These are phyloP conservation scores for Avicennia marina DNA, from an alignment of 257 asterid species.

Conservation along the genomic window DNA sequence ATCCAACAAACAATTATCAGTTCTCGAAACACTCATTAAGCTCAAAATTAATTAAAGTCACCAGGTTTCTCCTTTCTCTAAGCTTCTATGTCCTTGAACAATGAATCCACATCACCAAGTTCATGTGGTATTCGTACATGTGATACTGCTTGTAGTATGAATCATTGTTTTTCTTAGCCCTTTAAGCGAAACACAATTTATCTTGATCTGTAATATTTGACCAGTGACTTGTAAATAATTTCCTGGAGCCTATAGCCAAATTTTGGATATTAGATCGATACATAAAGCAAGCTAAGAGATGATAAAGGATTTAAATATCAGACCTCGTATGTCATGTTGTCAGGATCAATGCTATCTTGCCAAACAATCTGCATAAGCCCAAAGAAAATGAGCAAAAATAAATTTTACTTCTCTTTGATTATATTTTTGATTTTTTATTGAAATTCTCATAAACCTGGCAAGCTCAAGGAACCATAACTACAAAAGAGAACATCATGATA, in stretches of 20 bases:
- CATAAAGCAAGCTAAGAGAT: background rate
- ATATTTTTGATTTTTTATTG: background rate
- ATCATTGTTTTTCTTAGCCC: background rate
- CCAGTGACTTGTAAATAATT: background rate
- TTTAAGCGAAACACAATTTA: background rate
- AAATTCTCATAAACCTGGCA: conserved; percentile 15
- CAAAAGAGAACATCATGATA: conserved; percentile 18
- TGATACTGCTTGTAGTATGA: background rate
- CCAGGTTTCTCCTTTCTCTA: no score
- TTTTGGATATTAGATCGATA: background rate
- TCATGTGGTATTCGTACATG: background rate
- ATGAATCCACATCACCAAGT: no score
- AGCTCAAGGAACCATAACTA: conserved; percentile 2
- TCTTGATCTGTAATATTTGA: background rate
- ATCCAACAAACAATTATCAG: background rate
- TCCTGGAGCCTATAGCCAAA: background rate
- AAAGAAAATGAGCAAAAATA: conserved; percentile 8
- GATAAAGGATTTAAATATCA: conserved; percentile 11
- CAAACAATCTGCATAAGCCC: conserved; percentile 45
- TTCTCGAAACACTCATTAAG: background rate
- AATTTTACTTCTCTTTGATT: background rate
- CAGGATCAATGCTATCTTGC: conserved; percentile 72
- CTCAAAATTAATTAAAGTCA: background rate
- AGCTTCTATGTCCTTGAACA: no score
- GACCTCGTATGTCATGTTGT: conserved; percentile 87